Conservation (phyloP, 768 basidiomycete genomes). For the Kwoniella newhampshirensis region DNA sequence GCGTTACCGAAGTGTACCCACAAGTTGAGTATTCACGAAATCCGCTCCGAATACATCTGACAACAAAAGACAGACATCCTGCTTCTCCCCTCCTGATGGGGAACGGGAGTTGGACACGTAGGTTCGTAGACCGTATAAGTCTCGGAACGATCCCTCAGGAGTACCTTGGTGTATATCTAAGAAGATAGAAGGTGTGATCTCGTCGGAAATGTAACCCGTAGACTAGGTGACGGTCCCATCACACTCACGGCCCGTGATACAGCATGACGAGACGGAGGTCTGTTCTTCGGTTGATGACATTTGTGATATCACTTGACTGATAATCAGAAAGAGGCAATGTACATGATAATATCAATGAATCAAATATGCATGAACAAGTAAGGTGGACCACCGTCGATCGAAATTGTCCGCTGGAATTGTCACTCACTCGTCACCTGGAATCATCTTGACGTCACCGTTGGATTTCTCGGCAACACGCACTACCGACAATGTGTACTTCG, state of each 20-base stretch:
- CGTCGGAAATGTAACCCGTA: not conserved
- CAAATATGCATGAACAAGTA: too few relatives aligned
- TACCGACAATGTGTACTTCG: too few relatives aligned
- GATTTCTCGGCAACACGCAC: too few relatives aligned
- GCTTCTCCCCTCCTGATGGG: conserved; percentile 30
- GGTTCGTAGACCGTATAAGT: conserved; percentile 49
- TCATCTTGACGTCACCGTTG: too few relatives aligned
- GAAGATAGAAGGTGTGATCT: conserved; percentile 1
- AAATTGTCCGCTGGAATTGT: too few relatives aligned
- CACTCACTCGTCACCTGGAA: too few relatives aligned
- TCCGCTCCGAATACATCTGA: conserved; percentile 54
- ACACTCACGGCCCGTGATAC: conserved; percentile 47
- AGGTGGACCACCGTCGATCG: too few relatives aligned
- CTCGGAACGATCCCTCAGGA: conserved; percentile 44
- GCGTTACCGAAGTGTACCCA: too few relatives aligned
- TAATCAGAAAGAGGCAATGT: too few relatives aligned
- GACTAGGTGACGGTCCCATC: not conserved
- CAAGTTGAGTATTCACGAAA: conserved; percentile 41
- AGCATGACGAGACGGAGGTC: conserved; percentile 40
- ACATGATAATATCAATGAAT: too few relatives aligned
- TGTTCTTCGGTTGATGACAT: conserved; percentile 23
- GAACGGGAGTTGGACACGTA: conserved; percentile 48
- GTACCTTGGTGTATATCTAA: conserved; percentile 52
- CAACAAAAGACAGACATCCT: conserved; percentile 51
- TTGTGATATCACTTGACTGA: too few relatives aligned